A percentile compares a stretch with the other conserved stretches of the same genome.
Conservation (phyloP, 768 basidiomycete genomes). For the Tremella fuciformis region DNA sequence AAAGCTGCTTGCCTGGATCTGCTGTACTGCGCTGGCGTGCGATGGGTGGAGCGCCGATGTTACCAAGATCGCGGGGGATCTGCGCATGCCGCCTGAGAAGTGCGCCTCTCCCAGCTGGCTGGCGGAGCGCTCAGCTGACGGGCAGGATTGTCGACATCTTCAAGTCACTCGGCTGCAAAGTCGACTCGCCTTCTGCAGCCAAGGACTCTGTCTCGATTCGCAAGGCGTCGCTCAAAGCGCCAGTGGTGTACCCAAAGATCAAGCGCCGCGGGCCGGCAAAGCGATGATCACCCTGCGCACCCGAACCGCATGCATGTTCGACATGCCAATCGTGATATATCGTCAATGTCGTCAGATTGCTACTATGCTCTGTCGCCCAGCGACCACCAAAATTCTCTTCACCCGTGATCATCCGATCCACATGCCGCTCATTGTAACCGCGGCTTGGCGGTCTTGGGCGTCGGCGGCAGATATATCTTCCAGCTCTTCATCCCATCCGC, state of each 20-base stretch:
- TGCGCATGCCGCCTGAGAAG: constrained; percentile 66
- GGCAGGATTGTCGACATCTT: constrained; percentile 66
- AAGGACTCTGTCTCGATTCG: constrained; percentile 66
- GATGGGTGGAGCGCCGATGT: constrained; percentile 76
- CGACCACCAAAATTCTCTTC: background rate
- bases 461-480: constrained; percentile 10
- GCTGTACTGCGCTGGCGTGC: constrained; percentile 73
- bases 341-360: background rate
- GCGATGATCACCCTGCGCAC: constrained; percentile 28
- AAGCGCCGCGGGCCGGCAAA: constrained; percentile 42
- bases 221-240: constrained; percentile 69
- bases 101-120: constrained; percentile 56
- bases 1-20: constrained; percentile 70
- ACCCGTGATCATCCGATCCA: background rate
- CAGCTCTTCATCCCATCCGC: constrained; percentile 28
- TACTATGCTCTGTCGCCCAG: constrained; percentile 3
- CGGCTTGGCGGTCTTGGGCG: background rate
- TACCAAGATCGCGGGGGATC: constrained; percentile 66
- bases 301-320: background rate
- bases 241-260: constrained; percentile 75
- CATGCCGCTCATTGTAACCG: background rate
- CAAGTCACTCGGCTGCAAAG: constrained; percentile 75
- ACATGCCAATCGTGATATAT: background rate
- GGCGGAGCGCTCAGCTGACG: background rate
- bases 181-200: constrained; percentile 60